Conservation (phyloP, 1,284 basidiomycete genomes). For the Cryptococcus wingfieldii region DNA sequence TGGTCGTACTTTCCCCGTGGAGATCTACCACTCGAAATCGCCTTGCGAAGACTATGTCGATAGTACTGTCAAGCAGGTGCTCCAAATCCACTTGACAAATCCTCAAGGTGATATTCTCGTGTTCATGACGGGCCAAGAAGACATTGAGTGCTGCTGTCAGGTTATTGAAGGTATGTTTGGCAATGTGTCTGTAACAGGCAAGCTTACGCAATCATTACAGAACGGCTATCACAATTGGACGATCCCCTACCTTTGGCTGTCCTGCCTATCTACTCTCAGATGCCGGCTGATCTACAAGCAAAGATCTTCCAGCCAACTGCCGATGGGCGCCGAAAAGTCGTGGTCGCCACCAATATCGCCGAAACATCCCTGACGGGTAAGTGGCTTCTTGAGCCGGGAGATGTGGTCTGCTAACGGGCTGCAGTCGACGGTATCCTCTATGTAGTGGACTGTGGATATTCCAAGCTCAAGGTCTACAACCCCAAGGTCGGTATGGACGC, state of each 20-base stretch:
- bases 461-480: conserved; percentile 98
- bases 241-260: conserved; percentile 82
- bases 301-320: conserved; percentile 93
- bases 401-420: not conserved
- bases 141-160: conserved; percentile 92
- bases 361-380: conserved; percentile 91
- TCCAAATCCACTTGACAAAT: conserved; percentile 90
- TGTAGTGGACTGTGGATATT: conserved; percentile 94
- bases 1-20: conserved; percentile 97
- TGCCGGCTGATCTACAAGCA: conserved; percentile 97
- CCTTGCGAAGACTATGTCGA: conserved; percentile 99
- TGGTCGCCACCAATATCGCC: conserved; percentile 98
- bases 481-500: conserved; percentile 99
- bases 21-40: conserved; percentile 90
- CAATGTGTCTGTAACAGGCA: not conserved
- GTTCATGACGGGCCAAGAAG: conserved; percentile 99
- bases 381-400: conserved; percentile 13
- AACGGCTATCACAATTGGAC: conserved; percentile 84
- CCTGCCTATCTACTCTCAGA: conserved; percentile 97
- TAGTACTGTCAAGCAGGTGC: conserved; percentile 91
- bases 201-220: conserved; percentile 50
- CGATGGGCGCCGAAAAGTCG: conserved; percentile 93
- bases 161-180: conserved; percentile 68
- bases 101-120: conserved; percentile 95
- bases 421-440: conserved; percentile 94